These are phyloP conservation scores for Triangularia setosa DNA, from an alignment of 2,329 filamentous ascomycete species.

Conservation along the genomic window DNA sequence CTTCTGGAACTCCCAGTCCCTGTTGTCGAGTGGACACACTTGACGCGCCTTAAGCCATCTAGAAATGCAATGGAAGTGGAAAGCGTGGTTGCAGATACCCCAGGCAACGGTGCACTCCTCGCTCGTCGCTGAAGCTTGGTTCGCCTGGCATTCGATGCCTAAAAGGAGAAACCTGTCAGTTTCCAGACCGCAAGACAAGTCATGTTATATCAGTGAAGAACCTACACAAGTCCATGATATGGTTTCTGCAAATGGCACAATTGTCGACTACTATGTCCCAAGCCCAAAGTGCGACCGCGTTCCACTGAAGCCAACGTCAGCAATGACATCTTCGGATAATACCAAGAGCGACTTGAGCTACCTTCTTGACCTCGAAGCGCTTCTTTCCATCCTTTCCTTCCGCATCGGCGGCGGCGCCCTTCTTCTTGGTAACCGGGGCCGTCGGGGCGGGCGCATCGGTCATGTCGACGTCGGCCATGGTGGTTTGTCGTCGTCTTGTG, in stretches of 20 bases:
- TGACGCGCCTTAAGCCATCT: constrained; percentile 99
- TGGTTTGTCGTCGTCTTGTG: constrained; percentile 15
- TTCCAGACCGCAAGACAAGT: background rate
- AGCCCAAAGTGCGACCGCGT: constrained; percentile 95
- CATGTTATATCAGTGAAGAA: background rate
- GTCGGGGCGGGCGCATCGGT: constrained; percentile 67
- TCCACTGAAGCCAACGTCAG: constrained; percentile 64
- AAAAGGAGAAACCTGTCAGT: constrained; percentile 16
- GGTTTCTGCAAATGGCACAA: constrained; percentile 97
- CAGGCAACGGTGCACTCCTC: constrained; percentile 98
- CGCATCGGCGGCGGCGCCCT: constrained; percentile 43
- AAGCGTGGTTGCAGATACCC: constrained; percentile 99
- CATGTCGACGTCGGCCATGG: constrained; percentile 97
- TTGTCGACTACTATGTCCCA: constrained; percentile 99
- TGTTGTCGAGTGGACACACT: constrained; percentile 94
- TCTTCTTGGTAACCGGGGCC: constrained; percentile 52
- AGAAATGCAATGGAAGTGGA: constrained; percentile 99
- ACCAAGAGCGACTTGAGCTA: constrained; percentile 34
- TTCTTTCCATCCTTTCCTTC: constrained; percentile 64
- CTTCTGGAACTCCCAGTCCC: constrained; percentile 99
- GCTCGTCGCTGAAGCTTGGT: constrained; percentile 93
- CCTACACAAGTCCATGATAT: constrained; percentile 97
- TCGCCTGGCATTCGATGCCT: constrained; percentile 98
- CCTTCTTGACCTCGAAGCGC: constrained; percentile 99
- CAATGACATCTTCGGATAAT: background rate